Conservation (phyloP, 208 protist species). For the Phytomonas serpens region DNA sequence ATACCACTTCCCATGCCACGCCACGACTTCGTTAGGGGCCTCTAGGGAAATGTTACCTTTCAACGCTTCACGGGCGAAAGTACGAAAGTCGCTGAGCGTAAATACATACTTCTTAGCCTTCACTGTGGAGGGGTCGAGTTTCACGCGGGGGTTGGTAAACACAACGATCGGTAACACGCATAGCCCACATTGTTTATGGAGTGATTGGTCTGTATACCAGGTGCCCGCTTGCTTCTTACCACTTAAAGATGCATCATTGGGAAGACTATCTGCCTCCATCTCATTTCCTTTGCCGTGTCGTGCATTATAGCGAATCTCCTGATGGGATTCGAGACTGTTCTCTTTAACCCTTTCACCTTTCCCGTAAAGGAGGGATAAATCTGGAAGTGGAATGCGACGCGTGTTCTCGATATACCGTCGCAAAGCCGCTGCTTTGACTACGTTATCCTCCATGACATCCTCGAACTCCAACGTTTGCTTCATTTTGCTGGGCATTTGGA, state of each 20-base stretch:
- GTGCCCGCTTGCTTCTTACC: conserved; percentile 25
- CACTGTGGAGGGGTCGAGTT: conserved; percentile 67
- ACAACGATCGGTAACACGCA: conserved; percentile 79
- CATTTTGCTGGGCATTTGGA: conserved; percentile 39
- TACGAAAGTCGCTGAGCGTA: conserved; percentile 45
- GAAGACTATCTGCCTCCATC: neutral
- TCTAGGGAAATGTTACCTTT: conserved; percentile 28
- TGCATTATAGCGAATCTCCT: neutral
- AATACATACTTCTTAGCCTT: conserved; percentile 62
- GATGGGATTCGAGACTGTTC: conserved; percentile 5
- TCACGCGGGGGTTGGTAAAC: conserved; percentile 65
- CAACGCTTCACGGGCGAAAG: conserved; percentile 40
- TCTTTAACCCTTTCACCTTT: neutral
- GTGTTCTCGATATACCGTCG: conserved; percentile 81
- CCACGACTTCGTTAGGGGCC: conserved; percentile 15
- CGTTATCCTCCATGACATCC: conserved; percentile 75
- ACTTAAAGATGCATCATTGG: neutral
- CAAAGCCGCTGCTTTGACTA: conserved; percentile 73
- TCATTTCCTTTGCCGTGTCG: neutral
- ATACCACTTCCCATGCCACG: neutral
- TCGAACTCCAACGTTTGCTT: conserved; percentile 72
- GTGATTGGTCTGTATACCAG: conserved; percentile 63
- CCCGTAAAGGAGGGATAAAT: conserved; percentile 11
- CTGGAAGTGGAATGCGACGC: conserved; percentile 53
- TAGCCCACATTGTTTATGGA: conserved; percentile 67